Evolutionary conservation across 2,329 filamentous ascomycete genomes (phyloP).

Genomic region (Neopestalotiopsis sp.): DNA sequence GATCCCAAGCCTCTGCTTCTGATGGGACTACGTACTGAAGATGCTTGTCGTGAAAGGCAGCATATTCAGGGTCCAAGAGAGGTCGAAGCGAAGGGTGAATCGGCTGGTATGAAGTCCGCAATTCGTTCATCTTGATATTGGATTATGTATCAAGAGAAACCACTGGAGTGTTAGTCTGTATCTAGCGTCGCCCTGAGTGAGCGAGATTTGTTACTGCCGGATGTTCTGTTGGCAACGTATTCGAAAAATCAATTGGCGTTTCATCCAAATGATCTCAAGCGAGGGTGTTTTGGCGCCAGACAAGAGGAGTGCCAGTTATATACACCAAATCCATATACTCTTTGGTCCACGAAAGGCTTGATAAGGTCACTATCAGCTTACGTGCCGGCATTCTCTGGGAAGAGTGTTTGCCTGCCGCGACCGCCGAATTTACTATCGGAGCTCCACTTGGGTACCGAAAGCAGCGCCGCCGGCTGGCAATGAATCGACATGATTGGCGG

Average conservation of each 20-base stretch:
- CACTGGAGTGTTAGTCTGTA: neutral
- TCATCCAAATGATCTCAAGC: too few species aligned
- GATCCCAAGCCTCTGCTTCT: conserved; percentile 40
- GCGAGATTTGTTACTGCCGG: neutral
- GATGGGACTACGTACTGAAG: conserved; percentile 43
- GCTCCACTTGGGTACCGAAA: neutral
- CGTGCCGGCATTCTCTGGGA: neutral
- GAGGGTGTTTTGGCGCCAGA: too few species aligned
- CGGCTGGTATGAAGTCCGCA: conserved; percentile 7
- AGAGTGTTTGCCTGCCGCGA: conserved; percentile 2
- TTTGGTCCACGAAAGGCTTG: too few species aligned
- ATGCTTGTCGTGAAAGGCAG: conserved; percentile 42
- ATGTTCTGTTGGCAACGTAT: too few species aligned
- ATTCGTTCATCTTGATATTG: neutral
- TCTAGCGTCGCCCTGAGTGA: neutral
- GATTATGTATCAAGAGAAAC: neutral
- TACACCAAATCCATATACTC: too few species aligned
- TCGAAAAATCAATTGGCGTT: too few species aligned
- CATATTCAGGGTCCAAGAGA: conserved; percentile 44
- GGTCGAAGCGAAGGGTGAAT: conserved; percentile 10
- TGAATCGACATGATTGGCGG: too few species aligned
- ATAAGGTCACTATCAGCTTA: too few species aligned
- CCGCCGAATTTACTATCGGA: neutral
- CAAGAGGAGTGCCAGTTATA: too few species aligned
- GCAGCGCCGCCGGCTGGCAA: neutral